phyloP scores from a whole-genome alignment of 1,284 basidiomycete species.

The Chiua sp. region DNA sequence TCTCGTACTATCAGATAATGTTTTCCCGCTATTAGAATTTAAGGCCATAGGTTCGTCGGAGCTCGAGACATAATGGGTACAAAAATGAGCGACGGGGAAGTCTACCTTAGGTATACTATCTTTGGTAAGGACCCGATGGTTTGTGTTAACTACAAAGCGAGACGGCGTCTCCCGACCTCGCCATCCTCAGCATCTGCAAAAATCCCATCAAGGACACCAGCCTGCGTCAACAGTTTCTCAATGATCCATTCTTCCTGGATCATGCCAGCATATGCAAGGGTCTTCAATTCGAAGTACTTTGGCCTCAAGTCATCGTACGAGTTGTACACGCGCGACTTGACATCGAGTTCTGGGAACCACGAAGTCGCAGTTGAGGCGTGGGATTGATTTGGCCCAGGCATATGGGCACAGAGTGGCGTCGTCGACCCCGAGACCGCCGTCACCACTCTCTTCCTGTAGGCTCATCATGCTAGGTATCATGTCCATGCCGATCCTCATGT shows the following conservation, averaged over 20 bases:
- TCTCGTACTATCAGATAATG: no score
- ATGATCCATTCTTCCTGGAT: constrained; percentile 73
- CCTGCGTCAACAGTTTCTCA: constrained; percentile 84
- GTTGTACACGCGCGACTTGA: background rate
- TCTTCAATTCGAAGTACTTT: constrained; percentile 80
- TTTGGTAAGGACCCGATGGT: background rate
- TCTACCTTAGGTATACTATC: no score
- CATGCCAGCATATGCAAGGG: constrained; percentile 76
- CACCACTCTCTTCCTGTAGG: constrained; percentile 2
- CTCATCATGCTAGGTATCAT: background rate
- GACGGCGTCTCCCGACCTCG: background rate
- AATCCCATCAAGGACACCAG: constrained; percentile 77
- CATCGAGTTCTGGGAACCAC: constrained; percentile 79
- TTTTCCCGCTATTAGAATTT: no score
- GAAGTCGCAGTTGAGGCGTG: constrained; percentile 79
- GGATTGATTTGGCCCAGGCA: constrained; percentile 72
- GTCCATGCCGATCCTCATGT: background rate
- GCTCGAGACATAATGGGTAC: no score
- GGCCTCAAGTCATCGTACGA: constrained; percentile 5
- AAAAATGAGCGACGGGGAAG: no score
- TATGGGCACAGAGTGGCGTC: constrained; percentile 78
- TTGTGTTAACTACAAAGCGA: background rate
- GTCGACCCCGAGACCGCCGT: constrained; percentile 49
- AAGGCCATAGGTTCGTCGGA: no score
- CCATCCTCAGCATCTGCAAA: constrained; percentile 41